Evolutionary conservation across 2,329 filamentous ascomycete genomes (phyloP).

Genomic region (Scedosporium minutisporum): DNA sequence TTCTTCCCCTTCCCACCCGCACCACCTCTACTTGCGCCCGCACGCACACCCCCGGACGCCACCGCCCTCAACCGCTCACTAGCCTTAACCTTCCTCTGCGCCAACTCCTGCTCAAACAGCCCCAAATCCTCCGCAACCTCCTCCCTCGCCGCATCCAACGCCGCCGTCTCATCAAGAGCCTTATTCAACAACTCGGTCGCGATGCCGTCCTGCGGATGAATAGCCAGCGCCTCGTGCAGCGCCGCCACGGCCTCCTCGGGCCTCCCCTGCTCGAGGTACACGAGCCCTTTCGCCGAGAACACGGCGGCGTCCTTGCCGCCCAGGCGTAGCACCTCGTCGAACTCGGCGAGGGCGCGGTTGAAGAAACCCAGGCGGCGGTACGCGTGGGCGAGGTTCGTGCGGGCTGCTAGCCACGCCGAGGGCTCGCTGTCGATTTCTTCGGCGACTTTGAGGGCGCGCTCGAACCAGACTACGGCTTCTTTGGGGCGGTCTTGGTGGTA

Average conservation of each 20-base stretch:
- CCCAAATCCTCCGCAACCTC: slow-evolving; percentile 37
- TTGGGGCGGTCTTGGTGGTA: slow-evolving; percentile 79
- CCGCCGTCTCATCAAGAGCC: slow-evolving; percentile 54
- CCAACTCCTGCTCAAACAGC: slow-evolving; percentile 43
- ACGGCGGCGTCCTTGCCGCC: slow-evolving; percentile 71
- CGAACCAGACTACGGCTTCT: slow-evolving; percentile 69
- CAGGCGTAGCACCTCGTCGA: slow-evolving; percentile 76
- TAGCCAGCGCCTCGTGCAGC: slow-evolving; percentile 74
- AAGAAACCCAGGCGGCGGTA: slow-evolving; percentile 63
- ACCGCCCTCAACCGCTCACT: slow-evolving; percentile 14
- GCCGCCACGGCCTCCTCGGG: slow-evolving; percentile 70
- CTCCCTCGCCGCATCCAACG: slow-evolving; percentile 32
- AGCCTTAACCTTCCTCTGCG: slow-evolving; percentile 35
- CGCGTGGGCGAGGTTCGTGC: slow-evolving; percentile 84
- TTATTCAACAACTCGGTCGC: slow-evolving; percentile 69
- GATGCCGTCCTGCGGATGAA: slow-evolving; percentile 70
- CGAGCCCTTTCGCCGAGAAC: slow-evolving; percentile 74
- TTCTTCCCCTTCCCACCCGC: slow-evolving; percentile 35
- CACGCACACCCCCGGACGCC: neutral
- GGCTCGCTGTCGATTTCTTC: slow-evolving; percentile 74
- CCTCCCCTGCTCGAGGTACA: slow-evolving; percentile 67
- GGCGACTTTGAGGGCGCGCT: slow-evolving; percentile 65
- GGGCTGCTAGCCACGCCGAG: slow-evolving; percentile 70
- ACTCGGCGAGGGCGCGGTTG: slow-evolving; percentile 65
- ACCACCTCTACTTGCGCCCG: neutral